Evolutionary conservation across 805 yeast species (phyloP), one percentile per base, ranked within the genome.

Genomic region (Metschnikowia koreensis): DNA sequence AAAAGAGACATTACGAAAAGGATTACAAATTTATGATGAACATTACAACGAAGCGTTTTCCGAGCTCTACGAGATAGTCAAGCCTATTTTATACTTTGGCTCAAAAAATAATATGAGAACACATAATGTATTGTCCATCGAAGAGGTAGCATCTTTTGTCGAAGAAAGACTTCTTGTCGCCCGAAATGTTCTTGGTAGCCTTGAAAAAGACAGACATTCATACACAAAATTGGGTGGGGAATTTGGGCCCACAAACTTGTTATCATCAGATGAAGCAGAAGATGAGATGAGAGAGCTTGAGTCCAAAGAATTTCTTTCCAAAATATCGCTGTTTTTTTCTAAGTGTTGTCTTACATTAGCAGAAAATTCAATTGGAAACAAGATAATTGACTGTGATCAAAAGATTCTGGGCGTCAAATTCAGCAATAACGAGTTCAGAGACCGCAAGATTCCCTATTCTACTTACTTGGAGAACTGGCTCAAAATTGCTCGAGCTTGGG

Each of bases 291-390:
- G 45, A 11, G 45, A 42, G 17, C 26, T 42, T 29, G 38, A 42
- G 17, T 42, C 45, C 13, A 42, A 48, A 15, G 56, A 54, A 40
- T 38, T 52, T 6, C 27, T 33, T 7, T 44, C 39, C 36, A 45
- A 48, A 16, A 39, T 52, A 16, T 54, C 41, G 5, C 26, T 26
- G 15, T 46, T 54, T n/a, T 52, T 54, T 34, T 3, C 28, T n/a
- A 48, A 38, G 29, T 54, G 58, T 44, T 51, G 48, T 33, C 54
- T 44, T 12, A 37, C 47, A 6, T 29, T 51, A 29, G 46, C 48
- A 1, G 46, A 42, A 6, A 31, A 29, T 42, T 31, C 16, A 11
- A 16, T 16, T 26, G 26, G 38, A 13, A 29, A 42, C 10, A 31
- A 31, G 17, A 10, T 15, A 6, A 11, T 11, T 17, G 45, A 42